Evolutionary conservation across 2,329 filamentous ascomycete species (phyloP).

Genomic region (Ophiostoma triangulosporum): DNA sequence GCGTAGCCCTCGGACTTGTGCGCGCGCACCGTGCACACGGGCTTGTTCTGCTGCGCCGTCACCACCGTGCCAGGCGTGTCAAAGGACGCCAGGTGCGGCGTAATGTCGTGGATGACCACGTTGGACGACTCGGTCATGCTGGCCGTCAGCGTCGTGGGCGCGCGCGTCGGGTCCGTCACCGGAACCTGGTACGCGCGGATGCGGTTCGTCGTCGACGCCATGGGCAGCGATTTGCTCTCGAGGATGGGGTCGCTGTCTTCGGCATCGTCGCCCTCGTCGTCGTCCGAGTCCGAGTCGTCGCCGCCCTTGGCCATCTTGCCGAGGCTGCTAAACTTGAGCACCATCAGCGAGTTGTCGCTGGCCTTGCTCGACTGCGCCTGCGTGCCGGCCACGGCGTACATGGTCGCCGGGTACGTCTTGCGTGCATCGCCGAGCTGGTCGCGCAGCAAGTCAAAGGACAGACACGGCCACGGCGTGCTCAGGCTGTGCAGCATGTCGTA

Average conservation of each 20-base stretch:
- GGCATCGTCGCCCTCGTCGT: conserved; percentile 48
- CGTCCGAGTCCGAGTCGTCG: conserved; percentile 50
- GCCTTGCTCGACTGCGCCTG: conserved; percentile 66
- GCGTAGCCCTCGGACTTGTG: conserved; percentile 94
- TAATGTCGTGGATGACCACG: conserved; percentile 88
- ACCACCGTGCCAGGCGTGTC: conserved; percentile 76
- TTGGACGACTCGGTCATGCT: conserved; percentile 84
- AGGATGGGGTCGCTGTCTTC: conserved; percentile 80
- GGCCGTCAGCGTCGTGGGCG: conserved; percentile 74
- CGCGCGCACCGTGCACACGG: conserved; percentile 71
- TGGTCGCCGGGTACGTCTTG: conserved; percentile 85
- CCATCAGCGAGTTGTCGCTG: conserved; percentile 84
- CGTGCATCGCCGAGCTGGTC: conserved; percentile 80
- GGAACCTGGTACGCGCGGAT: conserved; percentile 77
- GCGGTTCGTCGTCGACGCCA: conserved; percentile 82
- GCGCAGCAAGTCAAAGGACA: conserved; percentile 85
- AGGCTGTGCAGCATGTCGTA: conserved; percentile 97
- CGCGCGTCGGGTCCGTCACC: conserved; percentile 50
- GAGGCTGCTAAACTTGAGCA: conserved; percentile 90
- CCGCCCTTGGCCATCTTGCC: conserved; percentile 57
- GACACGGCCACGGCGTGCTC: conserved; percentile 89
- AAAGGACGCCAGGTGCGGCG: conserved; percentile 76
- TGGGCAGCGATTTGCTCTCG: conserved; percentile 78
- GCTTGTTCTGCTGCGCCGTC: conserved; percentile 74
- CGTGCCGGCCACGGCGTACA: conserved; percentile 89